Conservation (phyloP, 345 rosid genomes). For the Salix suchowensis region DNA sequence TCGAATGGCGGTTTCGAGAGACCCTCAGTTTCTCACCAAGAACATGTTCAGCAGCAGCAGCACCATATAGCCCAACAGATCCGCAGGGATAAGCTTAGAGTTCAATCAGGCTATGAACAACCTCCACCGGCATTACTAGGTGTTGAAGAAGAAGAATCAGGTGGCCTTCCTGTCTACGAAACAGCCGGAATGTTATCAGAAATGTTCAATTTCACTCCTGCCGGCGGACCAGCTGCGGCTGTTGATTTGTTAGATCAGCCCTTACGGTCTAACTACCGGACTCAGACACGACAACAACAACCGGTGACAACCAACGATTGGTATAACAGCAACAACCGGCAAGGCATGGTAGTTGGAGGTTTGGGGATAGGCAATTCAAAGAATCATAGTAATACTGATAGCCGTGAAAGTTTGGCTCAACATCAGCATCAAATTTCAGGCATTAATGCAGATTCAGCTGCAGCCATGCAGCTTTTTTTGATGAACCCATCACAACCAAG, state of each 20-base stretch:
- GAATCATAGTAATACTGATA: slow-evolving; percentile 11
- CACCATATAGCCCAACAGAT: slow-evolving; percentile 60
- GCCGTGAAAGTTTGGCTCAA: slow-evolving; percentile 29
- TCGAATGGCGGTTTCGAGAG: slow-evolving; percentile 73
- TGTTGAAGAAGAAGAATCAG: slow-evolving; percentile 48
- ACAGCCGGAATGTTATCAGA: slow-evolving; percentile 88
- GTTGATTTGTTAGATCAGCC: slow-evolving; percentile 33
- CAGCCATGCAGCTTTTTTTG: slow-evolving; percentile 89
- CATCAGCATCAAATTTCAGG: slow-evolving; percentile 56
- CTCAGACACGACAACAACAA: slow-evolving; percentile 13
- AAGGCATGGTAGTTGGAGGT: slow-evolving; percentile 16
- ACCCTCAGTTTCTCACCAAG: slow-evolving; percentile 24
- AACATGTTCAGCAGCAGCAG: slow-evolving; percentile 31
- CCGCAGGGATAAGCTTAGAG: slow-evolving; percentile 61
- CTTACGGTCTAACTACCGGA: slow-evolving; percentile 18
- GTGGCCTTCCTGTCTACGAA: slow-evolving; percentile 57
- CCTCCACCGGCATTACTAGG: slow-evolving; percentile 49
- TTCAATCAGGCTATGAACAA: slow-evolving; percentile 33
- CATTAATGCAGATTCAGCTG: slow-evolving; percentile 64
- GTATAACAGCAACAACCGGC: slow-evolving; percentile 32
- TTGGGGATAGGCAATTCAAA: slow-evolving; percentile 36
- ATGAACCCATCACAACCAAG: slow-evolving; percentile 75
- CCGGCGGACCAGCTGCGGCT: slow-evolving; percentile 34
- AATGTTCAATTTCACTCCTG: slow-evolving; percentile 77
- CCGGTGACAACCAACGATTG: slow-evolving; percentile 32